Base-by-base conservation (phyloP, 2,329 filamentous ascomycete species). In the Dactylellina haptotyla region DNA sequence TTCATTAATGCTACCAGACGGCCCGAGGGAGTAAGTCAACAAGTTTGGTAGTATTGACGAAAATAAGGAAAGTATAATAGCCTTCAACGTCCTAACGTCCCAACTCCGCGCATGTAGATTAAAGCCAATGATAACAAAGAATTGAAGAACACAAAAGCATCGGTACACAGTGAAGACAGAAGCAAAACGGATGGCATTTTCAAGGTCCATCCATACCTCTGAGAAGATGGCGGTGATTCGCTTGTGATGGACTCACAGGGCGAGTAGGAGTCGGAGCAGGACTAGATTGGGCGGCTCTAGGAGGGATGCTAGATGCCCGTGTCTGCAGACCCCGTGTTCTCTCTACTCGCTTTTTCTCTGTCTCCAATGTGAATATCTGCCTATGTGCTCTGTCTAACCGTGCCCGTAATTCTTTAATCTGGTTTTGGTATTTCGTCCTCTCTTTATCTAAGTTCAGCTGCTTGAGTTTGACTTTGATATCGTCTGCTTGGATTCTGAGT, bases 221-320 rank as follows among this genome's bases (percentile, higher is more conserved):
- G 28, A 65, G 41, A 12, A 54, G 37, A n/a, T 65, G 51, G 25
- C 69, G 69, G 26, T 64, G 51, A 43, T 23, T 62, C 3, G 46
- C 43, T 10, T 20, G 28, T 1, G 58, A 46, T 14, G 69, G 69
- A 39, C 69, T 73, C 2, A 34, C 54, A 9, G 69, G 56, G 9
- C 69, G 69, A 43, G 69, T 73, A 8, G n/a, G n/a, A n/a, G n/a
- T n/a, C n/a, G 69, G 69, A 28, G 57, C 69, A 2, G 69, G 69
- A 28, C 69, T 73, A 9, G 69, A 73, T 26, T 73, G 69, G n/a
- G 37, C 46, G 8, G 23, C 59, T 23, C 61, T 30, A 20, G 69
- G 69, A 2, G 69, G 69, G 37, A 66, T 73, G 32, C 69, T 73
- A 18, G 59, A 66, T 10, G 61, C 18, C 23, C 69, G 48, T 26